Conservation (phyloP, 306 rosid species). For the Ceratonia siliqua region DNA sequence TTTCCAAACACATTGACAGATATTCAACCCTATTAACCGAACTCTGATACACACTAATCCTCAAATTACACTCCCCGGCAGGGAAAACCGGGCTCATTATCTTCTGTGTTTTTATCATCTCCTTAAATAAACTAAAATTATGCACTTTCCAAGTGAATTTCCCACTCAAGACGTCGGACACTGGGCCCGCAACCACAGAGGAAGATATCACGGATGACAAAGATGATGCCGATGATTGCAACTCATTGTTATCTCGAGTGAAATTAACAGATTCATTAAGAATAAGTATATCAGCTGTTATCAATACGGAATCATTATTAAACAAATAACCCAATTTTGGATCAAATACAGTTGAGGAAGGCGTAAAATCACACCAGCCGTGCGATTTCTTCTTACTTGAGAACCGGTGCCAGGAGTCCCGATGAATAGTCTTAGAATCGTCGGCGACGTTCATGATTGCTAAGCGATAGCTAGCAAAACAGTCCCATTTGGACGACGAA, state of each 20-base stretch:
- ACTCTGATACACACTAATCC: conserved; percentile 98
- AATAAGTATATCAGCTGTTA: conserved; percentile 89
- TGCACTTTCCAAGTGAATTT: conserved; percentile 99
- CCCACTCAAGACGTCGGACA: conserved; percentile 78
- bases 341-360: conserved; percentile 86
- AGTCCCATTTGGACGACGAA: conserved; percentile 96
- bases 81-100: conserved; percentile 97
- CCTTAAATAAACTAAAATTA: conserved; percentile 85
- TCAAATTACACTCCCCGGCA: conserved; percentile 98
- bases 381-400: conserved; percentile 95
- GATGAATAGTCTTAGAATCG: conserved; percentile 86
- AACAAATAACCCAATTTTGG: conserved; percentile 76
- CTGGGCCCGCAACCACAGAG: conserved; percentile 67
- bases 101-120: conserved; percentile 95
- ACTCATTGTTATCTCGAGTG: conserved; percentile 80
- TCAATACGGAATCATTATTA: conserved; percentile 75
- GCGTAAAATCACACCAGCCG: conserved; percentile 98
- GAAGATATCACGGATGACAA: conserved; percentile 44
- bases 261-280: conserved; percentile 88
- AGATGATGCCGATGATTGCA: conserved; percentile 54
- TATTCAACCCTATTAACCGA: conserved; percentile 84
- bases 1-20: conserved; percentile 96
- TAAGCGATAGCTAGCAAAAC: conserved; percentile 93
- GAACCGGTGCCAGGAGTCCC: conserved; percentile 99
- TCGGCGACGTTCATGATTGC: conserved; percentile 79